Evolutionary conservation across 495 filamentous ascomycete genomes (phyloP).

Genomic region (Glonium stellatum): DNA sequence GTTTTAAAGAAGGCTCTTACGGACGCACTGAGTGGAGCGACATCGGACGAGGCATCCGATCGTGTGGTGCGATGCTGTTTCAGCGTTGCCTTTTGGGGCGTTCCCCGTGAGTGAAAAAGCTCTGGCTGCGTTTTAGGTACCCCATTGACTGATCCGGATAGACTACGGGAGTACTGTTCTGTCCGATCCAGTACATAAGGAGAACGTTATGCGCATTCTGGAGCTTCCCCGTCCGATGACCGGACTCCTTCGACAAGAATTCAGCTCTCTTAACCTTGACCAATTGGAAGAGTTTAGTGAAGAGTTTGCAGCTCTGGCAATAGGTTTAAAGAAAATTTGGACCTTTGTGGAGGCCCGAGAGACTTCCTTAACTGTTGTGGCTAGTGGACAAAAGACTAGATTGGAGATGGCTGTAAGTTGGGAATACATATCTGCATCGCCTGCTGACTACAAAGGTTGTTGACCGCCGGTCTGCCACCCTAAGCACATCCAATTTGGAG

Average conservation of each 20-base stretch:
- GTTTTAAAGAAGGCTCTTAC: slow-evolving; percentile 8
- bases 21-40: slow-evolving; percentile 3
- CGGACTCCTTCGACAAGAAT: slow-evolving; percentile 3
- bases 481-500: background rate
- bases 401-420: background rate
- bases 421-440: background rate
- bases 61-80: slow-evolving; percentile 1
- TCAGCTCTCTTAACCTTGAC: slow-evolving; percentile 1
- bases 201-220: background rate
- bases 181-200: slow-evolving; percentile 1
- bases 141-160: background rate
- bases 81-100: slow-evolving; percentile 12
- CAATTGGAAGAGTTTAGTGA: slow-evolving; percentile 1
- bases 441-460: slow-evolving; percentile 2
- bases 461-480: background rate
- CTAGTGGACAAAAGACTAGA: background rate
- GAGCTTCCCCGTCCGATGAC: background rate
- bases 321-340: slow-evolving; percentile 12
- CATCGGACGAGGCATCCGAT: too few species aligned
- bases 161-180: slow-evolving; percentile 13
- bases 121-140: background rate
- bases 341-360: slow-evolving; percentile 7
- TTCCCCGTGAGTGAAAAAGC: slow-evolving; percentile 2
- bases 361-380: background rate
- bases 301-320: slow-evolving; percentile 3